Base-by-base conservation (phyloP, 176 grass and related monocot genomes). In the Phyllostachys edulis region DNA sequence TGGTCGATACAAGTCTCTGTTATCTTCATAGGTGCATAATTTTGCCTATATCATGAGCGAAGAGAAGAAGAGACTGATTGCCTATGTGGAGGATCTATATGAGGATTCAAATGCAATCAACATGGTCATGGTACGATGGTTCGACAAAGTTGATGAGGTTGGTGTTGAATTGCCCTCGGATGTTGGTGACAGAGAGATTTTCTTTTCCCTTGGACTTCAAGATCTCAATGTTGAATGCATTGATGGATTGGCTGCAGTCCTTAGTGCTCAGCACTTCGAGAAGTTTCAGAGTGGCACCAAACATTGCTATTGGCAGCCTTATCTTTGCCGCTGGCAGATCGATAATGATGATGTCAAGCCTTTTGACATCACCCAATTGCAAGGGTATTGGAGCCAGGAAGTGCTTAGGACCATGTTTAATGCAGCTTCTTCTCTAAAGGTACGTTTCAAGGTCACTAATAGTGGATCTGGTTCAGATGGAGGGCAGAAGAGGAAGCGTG, bases 311-410 rank as follows among this genome's bases (percentile, higher is more conserved):
- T 92, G 87, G 87, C 82, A 84, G 49, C 96, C 96, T 73, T 98
- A 88, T 68, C 26, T 98, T 65, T 98, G 96, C 77, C 57, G 83
- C 20, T 14, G 80, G 46, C 84, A 91, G 75, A 93, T 98, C 37
- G 80, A 90, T 54, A 82, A 93, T 80, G 93, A 90, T 87, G 91
- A 85, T 42, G 50, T 93, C 45, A 93, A 90, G 63, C 87, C 90
- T 78, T 98, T 95, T 67, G 90, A 95, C 66, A 75, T 98, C 74
- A 95, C 87, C 37, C 92, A 94, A 47, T 71, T 95, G 44, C 85
- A 95, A 88, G 96, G 96, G 10, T 98, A 98, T 84, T 98, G 96
- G 96, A 95, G 50, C 72, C 96, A 98, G 77, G 85, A 98, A 86
- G 46, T 94, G 71, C 85, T 98, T 73, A 78, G 77, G 78, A 88